Evolutionary conservation across 2,329 filamentous ascomycete genomes (phyloP).

Genomic region (Beauveria medogensis): DNA sequence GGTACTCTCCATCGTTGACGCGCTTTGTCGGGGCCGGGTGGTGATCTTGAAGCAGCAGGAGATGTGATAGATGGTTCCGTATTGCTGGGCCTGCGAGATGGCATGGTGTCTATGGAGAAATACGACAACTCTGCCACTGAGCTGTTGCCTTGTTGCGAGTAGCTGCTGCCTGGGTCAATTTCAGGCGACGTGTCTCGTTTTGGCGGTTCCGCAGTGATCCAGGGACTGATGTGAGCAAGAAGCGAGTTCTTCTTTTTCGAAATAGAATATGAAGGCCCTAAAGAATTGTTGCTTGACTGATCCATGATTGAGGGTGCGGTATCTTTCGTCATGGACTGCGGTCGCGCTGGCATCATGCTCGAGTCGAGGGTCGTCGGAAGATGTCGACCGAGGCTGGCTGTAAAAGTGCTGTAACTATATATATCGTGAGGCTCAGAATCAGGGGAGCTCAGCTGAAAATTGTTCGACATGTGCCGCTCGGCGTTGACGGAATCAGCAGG

Average conservation of each 20-base stretch:
- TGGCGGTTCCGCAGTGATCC: not conserved
- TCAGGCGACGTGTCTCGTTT: not conserved
- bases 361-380: not conserved
- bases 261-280: conserved; percentile 1
- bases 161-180: not conserved
- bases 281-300: conserved; percentile 5
- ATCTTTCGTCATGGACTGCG: not conserved
- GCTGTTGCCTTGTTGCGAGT: conserved; percentile 1
- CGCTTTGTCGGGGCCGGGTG: conserved; percentile 14
- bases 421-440: not conserved
- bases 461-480: conserved; percentile 27
- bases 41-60: not conserved
- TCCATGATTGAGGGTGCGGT: not conserved
- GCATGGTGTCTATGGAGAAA: not conserved
- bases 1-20: conserved; percentile 25
- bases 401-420: not conserved
- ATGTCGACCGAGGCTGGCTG: not conserved
- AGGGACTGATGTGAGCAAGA: conserved; percentile 2
- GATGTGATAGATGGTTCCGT: not conserved
- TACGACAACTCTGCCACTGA: not conserved
- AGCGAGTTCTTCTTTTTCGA: not conserved
- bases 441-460: conserved; percentile 26
- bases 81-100: not conserved
- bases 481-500: conserved; percentile 30
- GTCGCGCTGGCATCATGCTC: not conserved